Base-by-base conservation (phyloP, 2,329 filamentous ascomycete genomes). In the Boeremia lycopersici region DNA sequence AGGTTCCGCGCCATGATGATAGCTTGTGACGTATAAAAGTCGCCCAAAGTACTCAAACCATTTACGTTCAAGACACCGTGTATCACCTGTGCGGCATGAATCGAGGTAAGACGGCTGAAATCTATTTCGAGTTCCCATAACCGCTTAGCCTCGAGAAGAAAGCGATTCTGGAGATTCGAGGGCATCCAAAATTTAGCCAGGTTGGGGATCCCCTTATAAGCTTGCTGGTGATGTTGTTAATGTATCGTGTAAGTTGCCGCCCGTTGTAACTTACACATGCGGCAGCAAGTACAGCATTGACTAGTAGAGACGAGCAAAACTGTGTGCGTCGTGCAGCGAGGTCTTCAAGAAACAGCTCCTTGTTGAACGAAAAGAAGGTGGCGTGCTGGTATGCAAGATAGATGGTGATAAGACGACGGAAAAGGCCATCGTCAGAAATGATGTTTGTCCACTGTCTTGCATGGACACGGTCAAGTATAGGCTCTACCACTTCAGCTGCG, bases 91-190 rank as follows among this genome's bases (percentile, higher is more conserved):
- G 42, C 62, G 39, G 61, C 57, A 33, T 67, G 62, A 7, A 64
- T 38, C 1, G 62, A 59, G 6, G 61, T 56, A 13, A 65, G 51
- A n/a, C 52, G 42, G 23, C 50, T 48, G n/a, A 50, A 41, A 2
- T 42, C 46, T 19, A 44, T 54, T 6, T 60, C 57, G 10, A 63
- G 13, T 17, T 67, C 64, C 64, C 64, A 67, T 1, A 65, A 38
- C 23, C 61, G 44, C 38, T 57, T 65, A 17, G 64, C 61, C 53
- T 67, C 63, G 12, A 62, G 58, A 9, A 64, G 49, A 25, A 67
- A 65, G 13, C 53, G 52, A 25, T 59, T 62, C 9, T 50, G 49
- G 11, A 65, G 50, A 39, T 54, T 61, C 6, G 59, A 39, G 12
- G 61, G 59, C 35, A 60, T 52, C 59, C 61, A 64, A 25, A 59